Percentiles rank a stretch among this genome's conserved stretches.
These are phyloP conservation scores for Eucommia ulmoides DNA, from an alignment of 257 asterid species.

Conservation along the genomic window DNA sequence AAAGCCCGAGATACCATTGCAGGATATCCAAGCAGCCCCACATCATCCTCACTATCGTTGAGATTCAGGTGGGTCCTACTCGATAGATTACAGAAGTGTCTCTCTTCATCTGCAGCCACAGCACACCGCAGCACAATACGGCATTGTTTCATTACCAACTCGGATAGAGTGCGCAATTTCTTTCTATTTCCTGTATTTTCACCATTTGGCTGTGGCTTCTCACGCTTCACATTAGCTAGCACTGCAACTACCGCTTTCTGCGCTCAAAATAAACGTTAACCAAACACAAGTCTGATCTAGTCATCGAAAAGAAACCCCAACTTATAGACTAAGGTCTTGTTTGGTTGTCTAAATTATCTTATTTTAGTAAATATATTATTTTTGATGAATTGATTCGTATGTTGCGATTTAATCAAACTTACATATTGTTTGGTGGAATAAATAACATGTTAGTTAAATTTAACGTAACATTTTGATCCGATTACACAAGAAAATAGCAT, in stretches of 20 bases:
- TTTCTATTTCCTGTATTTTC: conserved; percentile 62
- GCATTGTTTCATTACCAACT: conserved; percentile 73
- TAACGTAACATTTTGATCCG: no score
- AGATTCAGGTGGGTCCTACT: conserved; percentile 70
- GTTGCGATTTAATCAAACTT: no score
- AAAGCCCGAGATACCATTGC: conserved; percentile 90
- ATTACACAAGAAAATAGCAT: no score
- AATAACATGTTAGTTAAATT: no score
- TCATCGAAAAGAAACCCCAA: no score
- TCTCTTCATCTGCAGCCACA: conserved; percentile 61
- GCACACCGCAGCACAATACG: conserved; percentile 70
- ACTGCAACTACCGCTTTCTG: conserved; percentile 92
- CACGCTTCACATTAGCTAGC: conserved; percentile 42
- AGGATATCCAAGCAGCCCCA: conserved; percentile 83
- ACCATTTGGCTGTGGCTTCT: conserved; percentile 39
- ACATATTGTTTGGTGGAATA: no score
- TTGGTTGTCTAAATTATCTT: no score
- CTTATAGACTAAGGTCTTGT: no score
- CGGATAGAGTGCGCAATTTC: conserved; percentile 34
- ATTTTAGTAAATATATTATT: no score
- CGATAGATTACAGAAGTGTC: conserved; percentile 80
- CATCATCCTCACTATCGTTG: conserved; percentile 69
- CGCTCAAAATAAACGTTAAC: not conserved
- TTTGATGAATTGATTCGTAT: no score
- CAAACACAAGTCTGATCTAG: no score